Evolutionary conservation across 306 rosid genomes (phyloP).

Genomic region (Rosa persica): DNA sequence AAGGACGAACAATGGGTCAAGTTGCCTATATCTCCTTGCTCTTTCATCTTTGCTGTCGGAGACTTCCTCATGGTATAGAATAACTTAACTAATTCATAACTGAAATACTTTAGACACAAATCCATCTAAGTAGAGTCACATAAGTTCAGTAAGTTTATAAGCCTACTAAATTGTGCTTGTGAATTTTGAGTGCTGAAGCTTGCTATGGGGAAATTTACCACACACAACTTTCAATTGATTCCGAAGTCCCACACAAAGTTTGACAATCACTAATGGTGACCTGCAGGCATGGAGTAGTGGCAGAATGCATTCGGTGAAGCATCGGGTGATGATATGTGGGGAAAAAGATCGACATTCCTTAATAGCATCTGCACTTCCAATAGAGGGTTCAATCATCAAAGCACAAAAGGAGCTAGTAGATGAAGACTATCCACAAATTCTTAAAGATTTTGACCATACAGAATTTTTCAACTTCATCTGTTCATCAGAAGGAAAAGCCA

Average conservation of each 20-base stretch:
- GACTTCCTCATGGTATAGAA: conserved; percentile 19
- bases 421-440: conserved; percentile 49
- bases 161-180: no score
- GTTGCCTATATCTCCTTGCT: conserved; percentile 4
- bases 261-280: conserved; percentile 1
- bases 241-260: not conserved
- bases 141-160: no score
- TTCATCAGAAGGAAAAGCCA: not conserved
- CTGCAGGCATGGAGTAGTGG: conserved; percentile 56
- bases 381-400: conserved; percentile 37
- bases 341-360: conserved; percentile 43
- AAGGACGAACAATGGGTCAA: conserved; percentile 27
- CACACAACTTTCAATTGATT: not conserved
- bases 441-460: conserved; percentile 36
- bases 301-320: conserved; percentile 43
- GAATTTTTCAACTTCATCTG: not conserved
- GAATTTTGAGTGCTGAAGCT: no score
- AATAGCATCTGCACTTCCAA: conserved; percentile 44
- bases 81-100: not conserved
- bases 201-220: no score
- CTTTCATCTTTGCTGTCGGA: conserved; percentile 11
- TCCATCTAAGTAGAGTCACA: not conserved
- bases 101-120: not conserved
- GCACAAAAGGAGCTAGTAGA: conserved; percentile 57
- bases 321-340: conserved; percentile 57